Evolutionary conservation across 495 filamentous ascomycete genomes (phyloP).

Genomic region (Xylaria palmicola): DNA sequence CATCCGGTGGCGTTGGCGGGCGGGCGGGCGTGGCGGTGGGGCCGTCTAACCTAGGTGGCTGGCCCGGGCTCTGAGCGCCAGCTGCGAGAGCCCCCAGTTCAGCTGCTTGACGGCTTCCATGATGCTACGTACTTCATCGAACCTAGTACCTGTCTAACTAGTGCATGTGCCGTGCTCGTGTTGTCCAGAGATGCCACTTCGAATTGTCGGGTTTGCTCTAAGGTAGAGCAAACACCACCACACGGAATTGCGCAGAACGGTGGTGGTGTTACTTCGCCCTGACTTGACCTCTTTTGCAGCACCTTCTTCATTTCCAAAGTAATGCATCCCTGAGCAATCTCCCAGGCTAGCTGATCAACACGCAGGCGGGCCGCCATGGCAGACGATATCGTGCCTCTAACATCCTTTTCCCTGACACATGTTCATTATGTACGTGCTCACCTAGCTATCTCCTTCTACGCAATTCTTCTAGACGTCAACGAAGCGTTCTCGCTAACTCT

Average conservation of each 20-base stretch:
- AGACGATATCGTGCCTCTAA: slow-evolving; percentile 64
- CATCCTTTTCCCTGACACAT: slow-evolving; percentile 90
- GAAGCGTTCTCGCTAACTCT: background rate
- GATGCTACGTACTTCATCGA: background rate
- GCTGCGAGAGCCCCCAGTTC: background rate
- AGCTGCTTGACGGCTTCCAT: background rate
- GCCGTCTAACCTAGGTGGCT: background rate
- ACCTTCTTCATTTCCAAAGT: background rate
- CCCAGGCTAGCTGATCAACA: background rate
- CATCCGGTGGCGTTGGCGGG: slow-evolving; percentile 1
- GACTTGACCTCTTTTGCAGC: background rate
- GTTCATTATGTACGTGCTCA: slow-evolving; percentile 78
- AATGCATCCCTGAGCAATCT: slow-evolving; percentile 5
- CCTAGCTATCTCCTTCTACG: background rate
- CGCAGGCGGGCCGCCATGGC: slow-evolving; percentile 43
- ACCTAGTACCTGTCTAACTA: too few species aligned
- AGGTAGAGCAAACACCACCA: background rate
- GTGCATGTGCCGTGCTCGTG: too few species aligned
- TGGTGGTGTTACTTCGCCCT: background rate
- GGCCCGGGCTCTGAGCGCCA: background rate
- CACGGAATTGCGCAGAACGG: background rate
- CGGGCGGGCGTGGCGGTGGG: too few species aligned
- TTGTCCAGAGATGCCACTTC: too few species aligned
- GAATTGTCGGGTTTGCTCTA: background rate
- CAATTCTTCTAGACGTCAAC: background rate